Base-by-base conservation (phyloP, 2,329 filamentous ascomycete species). In the Chaetothyriales sp. region DNA sequence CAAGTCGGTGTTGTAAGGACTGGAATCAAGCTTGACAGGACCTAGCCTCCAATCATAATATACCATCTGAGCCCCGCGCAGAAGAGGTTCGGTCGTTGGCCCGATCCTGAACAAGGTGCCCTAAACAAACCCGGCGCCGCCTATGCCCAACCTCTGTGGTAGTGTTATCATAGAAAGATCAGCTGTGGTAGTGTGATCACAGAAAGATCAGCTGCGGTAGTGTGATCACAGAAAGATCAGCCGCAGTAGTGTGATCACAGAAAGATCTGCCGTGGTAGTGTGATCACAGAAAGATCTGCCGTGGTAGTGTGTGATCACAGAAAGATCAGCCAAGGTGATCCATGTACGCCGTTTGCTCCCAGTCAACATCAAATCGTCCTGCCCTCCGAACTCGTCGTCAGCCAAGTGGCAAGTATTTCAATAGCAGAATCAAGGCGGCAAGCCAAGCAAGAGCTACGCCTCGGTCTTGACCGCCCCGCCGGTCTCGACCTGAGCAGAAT, bases 381-480 rank as follows among this genome's bases (percentile, higher is more conserved):
- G 33, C 10, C 8, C 10, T 40, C 10, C 33, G 33, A 40, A 40
- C 3, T 40, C 33, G 33, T 40, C 33, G 33, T 40, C 33, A 40
- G 33, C 33, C 33, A 40, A 40, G 33, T 40, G 33, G 33, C 33
- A 40, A 40, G 33, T 5, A 40, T 15, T 40, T 40, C 33, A 40
- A 40, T 15, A 40, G 33, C 10, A 40, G 33, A 40, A 40, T 40
- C 33, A 40, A 40, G 33, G 33, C 33, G 33, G 10, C 2, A 40
- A 15, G 15, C 33, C 9, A 40, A 28, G 44, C 4, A 46, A n/a
- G 10, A 29, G 19, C 37, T 56, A 61, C 10, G 58, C 59, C 9
- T 54, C 46, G 3, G 57, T 52, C 47, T 61, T 60, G 45, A 61
- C 56, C 22, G 56, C 53, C 3, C 59, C 58, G 10, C 46, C 47